Base-by-base conservation (phyloP, 345 rosid species). In the Arabis hirsuta region DNA sequence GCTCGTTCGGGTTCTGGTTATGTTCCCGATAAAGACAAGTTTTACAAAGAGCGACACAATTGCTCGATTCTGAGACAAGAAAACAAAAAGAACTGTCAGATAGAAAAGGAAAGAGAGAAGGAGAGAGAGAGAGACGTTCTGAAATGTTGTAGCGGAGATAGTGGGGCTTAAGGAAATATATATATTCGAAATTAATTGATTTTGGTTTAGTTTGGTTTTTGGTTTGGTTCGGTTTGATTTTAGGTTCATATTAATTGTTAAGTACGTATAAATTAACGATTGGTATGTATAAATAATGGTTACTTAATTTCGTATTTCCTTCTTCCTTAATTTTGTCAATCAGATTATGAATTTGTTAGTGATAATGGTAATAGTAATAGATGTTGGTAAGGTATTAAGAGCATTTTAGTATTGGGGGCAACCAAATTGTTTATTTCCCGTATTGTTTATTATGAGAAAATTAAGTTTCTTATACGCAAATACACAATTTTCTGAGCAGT, bases 31-130 rank as follows among this genome's bases (percentile, higher is more conserved):
- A 73, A 55, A 56, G 71, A 36, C 32, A 56, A 31, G 29, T 66
- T 6, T 34, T 27, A 46, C 32, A 4, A 50, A 50, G 16, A 22
- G 48, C 13, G 52, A 67, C 19, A 67, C 32, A 50, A 38, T 19
- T 79, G 74, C 78, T 70, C 61, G 78, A 59, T 76, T 69, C 75
- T 65, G 56, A 67, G 48, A 69, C 69, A 64, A 45, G 12, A 71
- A 31, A 62, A 60, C 63, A 76, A 16, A 56, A 34, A 13, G 71
- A 36, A 73, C 76, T 29, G 81, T 56, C 72, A 62, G 64, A 65
- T 27, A 43, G 47, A 55, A 32, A 67, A 11, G 55, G 9, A 7
- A 6, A 7, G 8, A 69, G 41, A 36, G 10, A 16, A 16, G 16
- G 16, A 16, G 16, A 16, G 16, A 16, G 16, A 50, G 52, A 68